Base-by-base conservation (phyloP, 805 yeast genomes). In the Barnettozyma vustinii region DNA sequence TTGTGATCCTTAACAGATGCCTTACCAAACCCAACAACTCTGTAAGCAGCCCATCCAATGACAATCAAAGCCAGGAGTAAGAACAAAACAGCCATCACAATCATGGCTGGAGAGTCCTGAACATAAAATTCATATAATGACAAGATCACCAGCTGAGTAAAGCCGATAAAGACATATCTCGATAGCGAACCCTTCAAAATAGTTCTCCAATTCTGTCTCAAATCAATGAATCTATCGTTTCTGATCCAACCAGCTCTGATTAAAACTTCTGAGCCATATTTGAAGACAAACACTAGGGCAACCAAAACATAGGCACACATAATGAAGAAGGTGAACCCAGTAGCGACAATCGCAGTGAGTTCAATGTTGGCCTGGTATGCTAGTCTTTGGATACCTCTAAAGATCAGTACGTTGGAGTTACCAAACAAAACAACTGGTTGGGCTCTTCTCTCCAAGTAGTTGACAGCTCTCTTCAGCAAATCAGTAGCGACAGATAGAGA, bases 51-150 rank as follows among this genome's bases (percentile, higher is more conserved):
- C 80, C 83, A 84, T 2, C 72, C 68, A 71, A 88, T 70, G 35
- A 87, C 71, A 2, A 80, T 78, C 6, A 83, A 52, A 1, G 87
- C 73, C 49, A 84, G 68, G 1, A 88, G 43, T 37, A 91, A 69
- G 65, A 87, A 82, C 44, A 91, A 68, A 35, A 79, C 83, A 2
- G 96, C 92, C 51, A 88, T 68, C 5, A 88, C 90, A 50, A 91
- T 80, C 27, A 91, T 89, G 1, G 96, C 97, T 1, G 95, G 85
- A 1, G 97, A 89, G 61, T 91, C 97, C 46, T 76, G 70, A 59
- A 75, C 76, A 8, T 84, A 79, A 65, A 89, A 90, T 70, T 91
- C 96, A 94, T 95, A 91, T 47, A 90, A 72, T 10, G 96, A 82
- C 50, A 91, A 74, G 46, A 90, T 79, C 16, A 82, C 73, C 50